Evolutionary conservation across 495 filamentous ascomycete species (phyloP).

Genomic region (Hypomontagnella monticulosa): DNA sequence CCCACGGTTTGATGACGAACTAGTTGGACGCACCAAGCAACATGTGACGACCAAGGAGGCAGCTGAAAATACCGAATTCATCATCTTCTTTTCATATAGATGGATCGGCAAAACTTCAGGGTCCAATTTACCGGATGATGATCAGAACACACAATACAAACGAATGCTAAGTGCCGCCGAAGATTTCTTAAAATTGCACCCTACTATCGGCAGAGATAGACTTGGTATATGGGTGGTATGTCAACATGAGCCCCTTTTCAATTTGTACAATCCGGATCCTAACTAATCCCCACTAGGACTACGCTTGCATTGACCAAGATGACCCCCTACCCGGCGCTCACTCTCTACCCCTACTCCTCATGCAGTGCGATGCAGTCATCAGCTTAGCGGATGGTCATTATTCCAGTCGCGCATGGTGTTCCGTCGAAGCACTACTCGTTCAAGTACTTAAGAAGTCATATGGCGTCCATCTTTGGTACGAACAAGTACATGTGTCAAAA

Average conservation of each 20-base stretch:
- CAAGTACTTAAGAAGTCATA: slow-evolving; percentile 17
- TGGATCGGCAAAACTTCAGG: slow-evolving; percentile 29
- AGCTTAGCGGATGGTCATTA: slow-evolving; percentile 33
- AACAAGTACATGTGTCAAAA: slow-evolving; percentile 15
- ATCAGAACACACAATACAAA: slow-evolving; percentile 34
- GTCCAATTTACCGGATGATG: slow-evolving; percentile 29
- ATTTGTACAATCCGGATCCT: not conserved
- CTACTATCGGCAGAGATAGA: slow-evolving; percentile 22
- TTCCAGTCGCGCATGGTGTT: slow-evolving; percentile 41
- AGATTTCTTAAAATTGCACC: slow-evolving; percentile 28
- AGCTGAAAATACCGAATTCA: slow-evolving; percentile 12
- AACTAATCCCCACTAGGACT: slow-evolving; percentile 27
- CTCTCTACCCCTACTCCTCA: slow-evolving; percentile 40
- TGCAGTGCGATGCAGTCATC: slow-evolving; percentile 44
- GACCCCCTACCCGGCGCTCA: slow-evolving; percentile 34
- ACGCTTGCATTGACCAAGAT: slow-evolving; percentile 43
- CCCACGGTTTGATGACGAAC: slow-evolving; percentile 32
- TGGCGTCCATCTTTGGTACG: slow-evolving; percentile 37
- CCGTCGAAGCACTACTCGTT: slow-evolving; percentile 37
- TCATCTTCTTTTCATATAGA: slow-evolving; percentile 45
- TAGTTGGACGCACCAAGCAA: not conserved
- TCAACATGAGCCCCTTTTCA: not conserved
- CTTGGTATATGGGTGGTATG: slow-evolving; percentile 43
- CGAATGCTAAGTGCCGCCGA: slow-evolving; percentile 37
- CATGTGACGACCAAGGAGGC: not conserved